phyloP scores from a whole-genome alignment of 306 rosid species.

The Rosa persica region DNA sequence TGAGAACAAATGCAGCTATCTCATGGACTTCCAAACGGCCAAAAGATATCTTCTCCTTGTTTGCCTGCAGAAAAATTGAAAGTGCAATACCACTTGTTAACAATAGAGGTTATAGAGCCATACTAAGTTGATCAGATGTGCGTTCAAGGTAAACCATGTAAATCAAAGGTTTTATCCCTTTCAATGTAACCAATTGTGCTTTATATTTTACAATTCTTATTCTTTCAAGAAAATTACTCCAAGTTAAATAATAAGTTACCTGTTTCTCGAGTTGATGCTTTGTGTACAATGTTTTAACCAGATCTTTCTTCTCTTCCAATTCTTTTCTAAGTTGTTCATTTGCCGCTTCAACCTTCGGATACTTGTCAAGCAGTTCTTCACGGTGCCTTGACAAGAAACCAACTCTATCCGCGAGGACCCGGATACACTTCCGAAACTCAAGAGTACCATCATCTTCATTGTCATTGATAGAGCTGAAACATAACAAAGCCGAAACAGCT shows the following conservation, averaged over 20 bases:
- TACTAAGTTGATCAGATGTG: background rate
- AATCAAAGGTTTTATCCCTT: background rate
- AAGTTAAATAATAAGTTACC: conserved; percentile 39
- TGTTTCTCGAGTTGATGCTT: conserved; percentile 96
- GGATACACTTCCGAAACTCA: conserved; percentile 76
- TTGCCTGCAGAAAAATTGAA: conserved; percentile 64
- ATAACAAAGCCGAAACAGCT: conserved; percentile 27
- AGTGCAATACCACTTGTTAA: conserved; percentile 10
- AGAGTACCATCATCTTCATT: conserved; percentile 81
- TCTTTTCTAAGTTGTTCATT: conserved; percentile 82
- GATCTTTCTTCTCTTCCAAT: conserved; percentile 76
- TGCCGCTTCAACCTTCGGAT: conserved; percentile 62
- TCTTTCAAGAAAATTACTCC: background rate
- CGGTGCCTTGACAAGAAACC: conserved; percentile 72
- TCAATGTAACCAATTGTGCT: background rate
- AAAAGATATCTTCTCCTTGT: conserved; percentile 90
- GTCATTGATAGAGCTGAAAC: conserved; percentile 72
- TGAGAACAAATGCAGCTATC: conserved; percentile 89
- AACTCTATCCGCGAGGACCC: conserved; percentile 72
- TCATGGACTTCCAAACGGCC: conserved; percentile 85
- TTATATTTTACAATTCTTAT: background rate
- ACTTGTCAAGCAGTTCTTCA: conserved; percentile 78
- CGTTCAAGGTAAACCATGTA: background rate
- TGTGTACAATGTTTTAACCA: conserved; percentile 74
- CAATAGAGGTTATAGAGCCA: background rate